Evolutionary conservation across 192 early-diverging fungal genomes (phyloP), one percentile per base, ranked within the genome.

Genomic region (Dissophora ornata): DNA sequence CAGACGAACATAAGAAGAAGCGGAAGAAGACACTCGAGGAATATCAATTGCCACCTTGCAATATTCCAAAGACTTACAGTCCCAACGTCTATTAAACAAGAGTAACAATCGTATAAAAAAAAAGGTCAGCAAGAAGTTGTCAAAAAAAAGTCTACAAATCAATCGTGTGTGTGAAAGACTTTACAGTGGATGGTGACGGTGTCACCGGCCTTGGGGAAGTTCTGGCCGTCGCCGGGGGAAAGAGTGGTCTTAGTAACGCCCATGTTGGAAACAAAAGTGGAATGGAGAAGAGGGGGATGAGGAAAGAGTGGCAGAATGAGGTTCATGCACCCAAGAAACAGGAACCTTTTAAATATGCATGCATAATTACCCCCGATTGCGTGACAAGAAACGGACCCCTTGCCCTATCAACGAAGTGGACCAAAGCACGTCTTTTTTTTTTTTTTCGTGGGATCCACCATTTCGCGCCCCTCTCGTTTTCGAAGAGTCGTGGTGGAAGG

Each of bases 181-280:
- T 60, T 71, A 71, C 88, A 90, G 87, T 88, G 89, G 74, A 90
- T 90, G 55, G 71, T 64, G 56, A 88, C 80, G 21, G 47, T 83
- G 67, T 88, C 69, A 33, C 86, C 87, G 4, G 24, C 7, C 83
- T 86, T 73, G 69, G 86, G 74, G 70, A 59, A 74, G 62, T 34
- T 65, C 4, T 6, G 2, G 18, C 62, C 70, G 30, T 74, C 70
- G 48, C 70, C 70, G 22, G 56, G 40, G 3, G 40, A 8, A 18
- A 74, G 22, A 38, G 16, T 7, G 15, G 33, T 46, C 36, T 52
- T 64, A 47, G 61, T 65, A 59, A 74, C 70, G 49, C 70, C 70
- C 70, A 74, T 74, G 28, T 33, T 59, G 25, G 40, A 26, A 0
- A 10, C 26, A 49, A 57, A 16, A 24, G 51, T 10, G 15, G 38